Percentiles rank a stretch among this genome's conserved stretches.
Conservation (phyloP, 768 basidiomycete genomes). For the Mycena indigotica region DNA sequence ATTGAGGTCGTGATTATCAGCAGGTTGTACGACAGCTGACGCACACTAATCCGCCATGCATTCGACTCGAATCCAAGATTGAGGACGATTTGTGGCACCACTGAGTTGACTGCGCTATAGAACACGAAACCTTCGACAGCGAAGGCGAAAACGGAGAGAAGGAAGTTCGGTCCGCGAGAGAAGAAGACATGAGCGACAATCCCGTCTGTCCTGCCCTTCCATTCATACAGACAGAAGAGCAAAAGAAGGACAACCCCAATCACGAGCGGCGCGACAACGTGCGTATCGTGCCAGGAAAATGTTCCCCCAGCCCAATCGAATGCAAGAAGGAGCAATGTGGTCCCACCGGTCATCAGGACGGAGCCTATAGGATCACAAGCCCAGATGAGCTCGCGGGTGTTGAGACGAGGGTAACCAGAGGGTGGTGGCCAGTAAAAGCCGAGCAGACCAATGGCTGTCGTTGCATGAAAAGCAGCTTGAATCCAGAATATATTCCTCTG, state of each 20-base stretch:
- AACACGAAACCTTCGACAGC: constrained; percentile 24
- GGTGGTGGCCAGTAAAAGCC: constrained; percentile 23
- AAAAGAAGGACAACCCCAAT: constrained; percentile 15
- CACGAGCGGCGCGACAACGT: constrained; percentile 19
- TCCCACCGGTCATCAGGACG: constrained; percentile 14
- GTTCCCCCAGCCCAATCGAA: constrained; percentile 25
- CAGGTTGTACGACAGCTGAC: constrained; percentile 21
- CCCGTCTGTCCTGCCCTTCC: constrained; percentile 23
- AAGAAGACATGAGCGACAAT: constrained; percentile 24
- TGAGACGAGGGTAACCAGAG: constrained; percentile 17
- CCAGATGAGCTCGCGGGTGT: constrained; percentile 12
- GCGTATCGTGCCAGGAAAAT: constrained; percentile 17
- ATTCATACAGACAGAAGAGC: constrained; percentile 20
- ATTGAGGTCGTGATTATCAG: constrained; percentile 13
- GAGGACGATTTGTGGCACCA: constrained; percentile 21
- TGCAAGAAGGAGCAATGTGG: constrained; percentile 20
- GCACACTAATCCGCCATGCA: constrained; percentile 22
- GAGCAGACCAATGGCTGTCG: constrained; percentile 18
- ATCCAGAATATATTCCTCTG: constrained; percentile 26
- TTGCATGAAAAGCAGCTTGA: constrained; percentile 22
- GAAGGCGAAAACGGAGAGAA: constrained; percentile 19
- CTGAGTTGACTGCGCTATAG: constrained; percentile 22
- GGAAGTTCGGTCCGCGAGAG: constrained; percentile 22
- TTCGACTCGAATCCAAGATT: constrained; percentile 23
- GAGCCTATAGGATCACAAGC: constrained; percentile 21